These are phyloP conservation scores for Conticribra weissflogii DNA, from an alignment of 108 stramenopile species.

Conservation along the genomic window DNA sequence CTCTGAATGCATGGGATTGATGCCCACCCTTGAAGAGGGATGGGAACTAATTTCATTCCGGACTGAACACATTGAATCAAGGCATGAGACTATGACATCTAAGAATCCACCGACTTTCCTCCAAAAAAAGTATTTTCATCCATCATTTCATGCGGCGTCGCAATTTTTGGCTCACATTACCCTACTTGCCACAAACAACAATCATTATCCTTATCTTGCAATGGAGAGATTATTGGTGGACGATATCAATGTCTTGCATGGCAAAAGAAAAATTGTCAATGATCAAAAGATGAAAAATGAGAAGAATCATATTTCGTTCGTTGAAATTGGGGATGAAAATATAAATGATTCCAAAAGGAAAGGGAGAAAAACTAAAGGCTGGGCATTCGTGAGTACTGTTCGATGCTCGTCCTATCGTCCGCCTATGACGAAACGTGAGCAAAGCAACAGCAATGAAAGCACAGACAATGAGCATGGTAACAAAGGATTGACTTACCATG, in stretches of 20 bases:
- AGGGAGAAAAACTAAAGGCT: conserved; percentile 35
- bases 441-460: not conserved
- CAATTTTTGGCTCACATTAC: conserved; percentile 31
- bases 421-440: not conserved
- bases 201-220: conserved; percentile 43
- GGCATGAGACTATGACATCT: not conserved
- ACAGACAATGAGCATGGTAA: not conserved
- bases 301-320: no score
- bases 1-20: conserved; percentile 23
- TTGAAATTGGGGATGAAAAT: conserved; percentile 4
- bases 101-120: conserved; percentile 30
- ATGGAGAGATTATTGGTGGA: conserved; percentile 48
- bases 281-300: not conserved
- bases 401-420: conserved; percentile 45
- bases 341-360: conserved; percentile 3
- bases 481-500: conserved; percentile 50
- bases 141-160: conserved; percentile 37
- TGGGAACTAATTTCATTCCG: conserved; percentile 26
- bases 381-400: conserved; percentile 44
- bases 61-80: not conserved
- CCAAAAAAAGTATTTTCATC: conserved; percentile 32
- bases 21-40: conserved; percentile 36
- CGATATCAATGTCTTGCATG: conserved; percentile 22
- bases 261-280: not conserved
- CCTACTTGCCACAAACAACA: conserved; percentile 33